Evolutionary conservation across 2,329 filamentous ascomycete species (phyloP).

Genomic region (Dactylellina haptotyla): DNA sequence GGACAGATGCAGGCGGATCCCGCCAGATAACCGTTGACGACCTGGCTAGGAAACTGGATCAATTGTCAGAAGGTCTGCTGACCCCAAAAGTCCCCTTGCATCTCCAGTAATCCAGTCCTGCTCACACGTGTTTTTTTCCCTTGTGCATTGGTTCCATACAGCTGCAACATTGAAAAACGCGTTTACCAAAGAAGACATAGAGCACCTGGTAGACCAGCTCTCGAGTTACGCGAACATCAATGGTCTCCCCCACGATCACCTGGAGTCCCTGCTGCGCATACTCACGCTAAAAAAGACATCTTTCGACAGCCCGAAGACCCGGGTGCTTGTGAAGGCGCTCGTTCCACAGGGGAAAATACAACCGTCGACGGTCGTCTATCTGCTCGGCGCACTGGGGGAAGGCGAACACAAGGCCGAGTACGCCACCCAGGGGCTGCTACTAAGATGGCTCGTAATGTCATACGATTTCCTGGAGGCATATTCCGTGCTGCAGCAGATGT

Average conservation of each 20-base stretch:
- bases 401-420: slow-evolving; percentile 79
- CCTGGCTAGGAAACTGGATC: slow-evolving; percentile 25
- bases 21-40: slow-evolving; percentile 39
- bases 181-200: slow-evolving; percentile 53
- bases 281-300: slow-evolving; percentile 71
- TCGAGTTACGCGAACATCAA: slow-evolving; percentile 56
- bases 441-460: slow-evolving; percentile 82
- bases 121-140: slow-evolving; percentile 29
- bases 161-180: slow-evolving; percentile 55
- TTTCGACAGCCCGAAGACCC: slow-evolving; percentile 79
- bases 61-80: slow-evolving; percentile 38
- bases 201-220: slow-evolving; percentile 55
- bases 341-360: slow-evolving; percentile 77
- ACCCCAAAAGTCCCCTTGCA: slow-evolving; percentile 19
- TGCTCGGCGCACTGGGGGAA: slow-evolving; percentile 79
- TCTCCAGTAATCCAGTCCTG: slow-evolving; percentile 2
- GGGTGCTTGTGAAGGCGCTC: slow-evolving; percentile 75
- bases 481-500: slow-evolving; percentile 73
- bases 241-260: slow-evolving; percentile 71
- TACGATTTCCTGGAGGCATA: slow-evolving; percentile 76
- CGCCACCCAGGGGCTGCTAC: slow-evolving; percentile 74
- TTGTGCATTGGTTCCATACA: slow-evolving; percentile 6
- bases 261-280: slow-evolving; percentile 73
- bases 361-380: slow-evolving; percentile 70
- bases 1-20: slow-evolving; percentile 7